A percentile compares a stretch with the other conserved stretches of the same genome.
Conservation (phyloP, 805 yeast species). For the Kluyveromyces wickerhamii region DNA sequence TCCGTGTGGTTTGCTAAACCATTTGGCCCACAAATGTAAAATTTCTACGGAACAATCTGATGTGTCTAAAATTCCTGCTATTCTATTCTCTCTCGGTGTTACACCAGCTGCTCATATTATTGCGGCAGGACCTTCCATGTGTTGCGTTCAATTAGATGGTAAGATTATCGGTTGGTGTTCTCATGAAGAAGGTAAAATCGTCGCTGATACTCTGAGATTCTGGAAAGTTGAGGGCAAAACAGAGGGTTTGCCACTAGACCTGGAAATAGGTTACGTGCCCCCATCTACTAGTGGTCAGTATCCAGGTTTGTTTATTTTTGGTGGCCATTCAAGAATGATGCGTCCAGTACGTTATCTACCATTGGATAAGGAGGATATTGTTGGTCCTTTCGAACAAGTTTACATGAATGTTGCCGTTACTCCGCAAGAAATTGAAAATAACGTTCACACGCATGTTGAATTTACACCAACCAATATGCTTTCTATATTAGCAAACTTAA, state of each 20-base stretch:
- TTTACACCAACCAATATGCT: slow-evolving; percentile 89
- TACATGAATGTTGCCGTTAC: slow-evolving; percentile 94
- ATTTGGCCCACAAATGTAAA: slow-evolving; percentile 90
- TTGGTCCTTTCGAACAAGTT: slow-evolving; percentile 97
- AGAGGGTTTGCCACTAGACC: slow-evolving; percentile 64
- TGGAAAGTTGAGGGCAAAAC: slow-evolving; percentile 84
- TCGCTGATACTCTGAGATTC: slow-evolving; percentile 83
- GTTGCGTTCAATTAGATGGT: slow-evolving; percentile 94
- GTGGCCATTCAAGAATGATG: slow-evolving; percentile 90
- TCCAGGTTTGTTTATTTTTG: slow-evolving; percentile 89
- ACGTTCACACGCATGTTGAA: slow-evolving; percentile 88
- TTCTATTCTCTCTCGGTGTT: slow-evolving; percentile 68
- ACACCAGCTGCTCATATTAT: slow-evolving; percentile 62
- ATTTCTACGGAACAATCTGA: slow-evolving; percentile 74
- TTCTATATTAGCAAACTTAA: slow-evolving; percentile 90
- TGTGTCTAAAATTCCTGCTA: slow-evolving; percentile 59
- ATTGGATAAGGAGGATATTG: slow-evolving; percentile 68
- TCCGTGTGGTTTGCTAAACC: slow-evolving; percentile 96
- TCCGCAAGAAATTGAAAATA: slow-evolving; percentile 77
- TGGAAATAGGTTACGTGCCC: slow-evolving; percentile 94
- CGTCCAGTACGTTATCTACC: slow-evolving; percentile 93
- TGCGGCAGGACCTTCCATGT: slow-evolving; percentile 80
- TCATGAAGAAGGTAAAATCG: slow-evolving; percentile 75
- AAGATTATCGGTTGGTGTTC: slow-evolving; percentile 89
- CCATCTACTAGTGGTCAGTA: slow-evolving; percentile 95